Percentiles rank a stretch among this genome's conserved stretches.
Conservation (phyloP, 2,329 filamentous ascomycete genomes). For the Helotiales sp. region DNA sequence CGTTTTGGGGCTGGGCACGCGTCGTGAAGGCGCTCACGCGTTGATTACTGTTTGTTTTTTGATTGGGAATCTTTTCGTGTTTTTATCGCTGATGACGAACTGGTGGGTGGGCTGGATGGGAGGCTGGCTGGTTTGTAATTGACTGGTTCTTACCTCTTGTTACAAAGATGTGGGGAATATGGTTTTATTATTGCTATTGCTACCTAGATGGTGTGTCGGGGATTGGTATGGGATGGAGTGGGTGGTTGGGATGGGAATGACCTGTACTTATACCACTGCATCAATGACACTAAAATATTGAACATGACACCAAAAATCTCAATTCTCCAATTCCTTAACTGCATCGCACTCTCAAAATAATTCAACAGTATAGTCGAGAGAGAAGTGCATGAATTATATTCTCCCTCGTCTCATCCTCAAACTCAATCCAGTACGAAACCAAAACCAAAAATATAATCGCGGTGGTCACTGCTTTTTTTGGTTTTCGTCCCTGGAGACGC, state of each 20-base stretch:
- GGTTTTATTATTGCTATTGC: background rate
- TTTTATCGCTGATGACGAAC: conserved; percentile 12
- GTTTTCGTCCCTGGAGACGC: no score
- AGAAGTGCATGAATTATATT: background rate
- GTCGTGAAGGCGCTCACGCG: conserved; percentile 20
- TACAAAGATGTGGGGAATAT: conserved; percentile 3
- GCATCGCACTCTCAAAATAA: no score
- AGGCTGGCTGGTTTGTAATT: conserved; percentile 6
- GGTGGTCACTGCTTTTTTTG: no score
- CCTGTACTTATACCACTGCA: conserved; percentile 27
- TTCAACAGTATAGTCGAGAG: no score
- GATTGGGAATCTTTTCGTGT: conserved; percentile 16
- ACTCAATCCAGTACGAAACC: no score
- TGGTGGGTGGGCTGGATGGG: conserved; percentile 4
- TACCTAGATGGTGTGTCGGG: conserved; percentile 6
- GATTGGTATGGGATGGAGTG: background rate
- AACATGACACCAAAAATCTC: no score
- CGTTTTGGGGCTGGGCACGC: conserved; percentile 23
- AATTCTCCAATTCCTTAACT: no score
- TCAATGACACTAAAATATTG: conserved; percentile 18
- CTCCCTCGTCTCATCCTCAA: no score
- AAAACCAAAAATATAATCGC: no score
- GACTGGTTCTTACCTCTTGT: conserved; percentile 6
- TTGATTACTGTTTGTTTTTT: conserved; percentile 15
- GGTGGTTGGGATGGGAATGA: conserved; percentile 3